These are phyloP conservation scores for Crucibulum laeve DNA, from an alignment of 768 basidiomycete species.

Conservation along the genomic window DNA sequence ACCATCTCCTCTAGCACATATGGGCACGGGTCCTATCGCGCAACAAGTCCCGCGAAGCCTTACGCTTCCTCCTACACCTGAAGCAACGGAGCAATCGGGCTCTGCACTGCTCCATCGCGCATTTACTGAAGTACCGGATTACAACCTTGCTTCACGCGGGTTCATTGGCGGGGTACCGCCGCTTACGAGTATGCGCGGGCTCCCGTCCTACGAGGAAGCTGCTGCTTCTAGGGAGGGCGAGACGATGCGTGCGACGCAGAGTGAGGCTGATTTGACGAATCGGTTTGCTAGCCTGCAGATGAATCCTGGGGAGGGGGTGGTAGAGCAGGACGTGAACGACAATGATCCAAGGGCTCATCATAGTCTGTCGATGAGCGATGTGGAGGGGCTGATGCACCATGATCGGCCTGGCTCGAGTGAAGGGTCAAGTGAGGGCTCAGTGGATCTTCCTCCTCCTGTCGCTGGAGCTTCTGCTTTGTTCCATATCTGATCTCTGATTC, in stretches of 20 bases:
- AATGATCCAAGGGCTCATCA: too few relatives aligned
- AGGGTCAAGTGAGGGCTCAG: too few relatives aligned
- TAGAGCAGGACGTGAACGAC: too few relatives aligned
- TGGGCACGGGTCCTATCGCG: background rate
- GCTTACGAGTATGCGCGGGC: conserved; percentile 63
- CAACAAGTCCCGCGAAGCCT: background rate
- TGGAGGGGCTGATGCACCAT: too few relatives aligned
- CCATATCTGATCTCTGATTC: too few relatives aligned
- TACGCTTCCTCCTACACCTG: conserved; percentile 3
- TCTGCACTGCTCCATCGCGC: conserved; percentile 50
- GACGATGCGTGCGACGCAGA: conserved; percentile 11
- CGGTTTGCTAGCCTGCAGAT: conserved; percentile 6
- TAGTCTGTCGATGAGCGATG: too few relatives aligned
- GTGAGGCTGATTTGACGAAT: conserved; percentile 15
- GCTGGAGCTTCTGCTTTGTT: too few relatives aligned
- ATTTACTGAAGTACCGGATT: conserved; percentile 81
- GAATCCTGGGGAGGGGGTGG: background rate
- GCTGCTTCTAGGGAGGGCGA: conserved; percentile 2
- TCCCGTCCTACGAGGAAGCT: conserved; percentile 87
- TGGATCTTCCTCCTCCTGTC: too few relatives aligned
- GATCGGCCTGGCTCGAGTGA: too few relatives aligned
- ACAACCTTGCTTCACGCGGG: conserved; percentile 77
- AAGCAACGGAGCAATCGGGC: conserved; percentile 10
- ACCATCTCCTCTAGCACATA: background rate
- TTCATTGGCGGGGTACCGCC: conserved; percentile 93